These are phyloP conservation scores for Proteromonas lacertae DNA, from an alignment of 352 stramenopile genomes.

Conservation along the genomic window DNA sequence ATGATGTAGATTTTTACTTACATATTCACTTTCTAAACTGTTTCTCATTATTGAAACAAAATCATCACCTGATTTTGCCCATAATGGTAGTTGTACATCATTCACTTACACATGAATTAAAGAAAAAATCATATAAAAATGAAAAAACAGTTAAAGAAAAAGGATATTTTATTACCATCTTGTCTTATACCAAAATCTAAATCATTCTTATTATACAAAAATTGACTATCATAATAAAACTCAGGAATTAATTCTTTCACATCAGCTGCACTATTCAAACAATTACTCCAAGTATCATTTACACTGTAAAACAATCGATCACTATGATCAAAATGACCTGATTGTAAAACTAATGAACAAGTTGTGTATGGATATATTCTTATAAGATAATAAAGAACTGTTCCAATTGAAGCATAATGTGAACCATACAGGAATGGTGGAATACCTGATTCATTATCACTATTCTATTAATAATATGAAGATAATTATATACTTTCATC, in stretches of 20 bases:
- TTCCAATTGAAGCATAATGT: slow-evolving; percentile 63
- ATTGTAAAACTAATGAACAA: slow-evolving; percentile 63
- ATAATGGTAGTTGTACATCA: slow-evolving; percentile 65
- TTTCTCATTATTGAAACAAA: slow-evolving; percentile 71
- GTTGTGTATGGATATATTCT: slow-evolving; percentile 88
- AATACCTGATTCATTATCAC: slow-evolving; percentile 8
- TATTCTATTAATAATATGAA: slow-evolving; percentile 7
- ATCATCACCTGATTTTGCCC: slow-evolving; percentile 43
- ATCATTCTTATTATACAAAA: slow-evolving; percentile 28
- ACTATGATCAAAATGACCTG: slow-evolving; percentile 75
- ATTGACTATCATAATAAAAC: slow-evolving; percentile 53
- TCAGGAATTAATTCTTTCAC: slow-evolving; percentile 94
- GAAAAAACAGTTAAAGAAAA: too few species aligned
- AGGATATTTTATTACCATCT: slow-evolving; percentile 29
- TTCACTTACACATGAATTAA: slow-evolving; percentile 32
- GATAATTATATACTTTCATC: not conserved
- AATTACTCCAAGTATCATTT: slow-evolving; percentile 30
- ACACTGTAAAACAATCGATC: slow-evolving; percentile 83
- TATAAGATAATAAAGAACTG: slow-evolving; percentile 92
- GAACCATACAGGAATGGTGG: slow-evolving; percentile 93
- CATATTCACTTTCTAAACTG: slow-evolving; percentile 61
- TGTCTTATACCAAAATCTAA: slow-evolving; percentile 32
- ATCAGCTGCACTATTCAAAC: slow-evolving; percentile 39
- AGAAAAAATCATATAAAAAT: too few species aligned
- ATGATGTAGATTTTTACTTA: slow-evolving; percentile 59